phyloP scores from a whole-genome alignment of 768 basidiomycete genomes.

The Neoboletus magnificus region DNA sequence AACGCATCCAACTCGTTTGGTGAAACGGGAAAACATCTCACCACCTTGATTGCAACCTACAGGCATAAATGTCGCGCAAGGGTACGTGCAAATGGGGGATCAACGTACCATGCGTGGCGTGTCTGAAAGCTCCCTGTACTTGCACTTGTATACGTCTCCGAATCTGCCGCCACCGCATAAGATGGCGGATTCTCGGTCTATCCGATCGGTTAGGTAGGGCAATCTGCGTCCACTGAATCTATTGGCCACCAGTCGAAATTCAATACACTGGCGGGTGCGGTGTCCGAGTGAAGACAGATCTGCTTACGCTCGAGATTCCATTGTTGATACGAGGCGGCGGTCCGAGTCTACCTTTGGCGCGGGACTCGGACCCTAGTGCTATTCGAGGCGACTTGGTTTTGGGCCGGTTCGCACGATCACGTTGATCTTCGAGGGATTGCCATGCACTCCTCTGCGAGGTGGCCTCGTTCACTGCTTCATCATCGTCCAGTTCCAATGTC shows the following conservation, averaged over 20 bases:
- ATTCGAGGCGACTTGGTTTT: no score
- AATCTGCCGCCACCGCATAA: background rate
- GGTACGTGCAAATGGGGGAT: background rate
- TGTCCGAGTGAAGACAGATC: background rate
- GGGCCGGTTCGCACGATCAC: conserved; percentile 20
- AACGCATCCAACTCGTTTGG: background rate
- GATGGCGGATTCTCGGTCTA: background rate
- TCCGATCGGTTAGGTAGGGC: background rate
- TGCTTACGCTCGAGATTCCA: background rate
- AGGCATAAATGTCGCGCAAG: background rate
- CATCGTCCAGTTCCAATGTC: conserved; percentile 16
- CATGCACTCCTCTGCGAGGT: background rate
- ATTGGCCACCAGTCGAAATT: background rate
- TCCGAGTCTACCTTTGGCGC: no score
- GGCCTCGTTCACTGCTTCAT: background rate
- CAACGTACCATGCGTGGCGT: background rate
- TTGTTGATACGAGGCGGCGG: background rate
- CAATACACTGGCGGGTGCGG: background rate
- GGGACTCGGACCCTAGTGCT: no score
- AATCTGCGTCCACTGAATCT: background rate
- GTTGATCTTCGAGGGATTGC: background rate
- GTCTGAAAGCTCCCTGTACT: background rate
- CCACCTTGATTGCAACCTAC: conserved; percentile 4
- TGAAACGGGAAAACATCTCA: background rate
- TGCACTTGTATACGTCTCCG: conserved; percentile 11